Conservation (phyloP, 176 grass and related monocot species). For the Triticum aestivum region IWGSC_CS_RefSeq_v2.1 NC_057808.1:338236529-338237028, state of each 20-base stretch:
- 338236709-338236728: slow-evolving; percentile 93
- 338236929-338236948: slow-evolving; percentile 75
- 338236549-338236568: slow-evolving; percentile 95
- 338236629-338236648: slow-evolving; percentile 82
- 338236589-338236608: slow-evolving; percentile 79
- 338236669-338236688: slow-evolving; percentile 94
- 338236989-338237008: slow-evolving; percentile 89
- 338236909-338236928: slow-evolving; percentile 65
- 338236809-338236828: slow-evolving; percentile 84
- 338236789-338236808: slow-evolving; percentile 80
- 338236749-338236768: slow-evolving; percentile 87
- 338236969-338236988: slow-evolving; percentile 91
- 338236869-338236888: slow-evolving; percentile 89
- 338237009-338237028: slow-evolving; percentile 88
- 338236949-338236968: slow-evolving; percentile 91
- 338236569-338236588: slow-evolving; percentile 88
- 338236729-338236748: slow-evolving; percentile 64
- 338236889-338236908: slow-evolving; percentile 68
- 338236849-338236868: slow-evolving; percentile 82
- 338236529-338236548: slow-evolving; percentile 73
- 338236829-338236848: slow-evolving; percentile 89
- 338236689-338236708: slow-evolving; percentile 87
- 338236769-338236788: slow-evolving; percentile 66
- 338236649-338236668: slow-evolving; percentile 87
- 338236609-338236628: slow-evolving; percentile 93